These are phyloP conservation scores for Boletus fagicola DNA, from an alignment of 768 basidiomycete species.

Conservation along the genomic window DNA sequence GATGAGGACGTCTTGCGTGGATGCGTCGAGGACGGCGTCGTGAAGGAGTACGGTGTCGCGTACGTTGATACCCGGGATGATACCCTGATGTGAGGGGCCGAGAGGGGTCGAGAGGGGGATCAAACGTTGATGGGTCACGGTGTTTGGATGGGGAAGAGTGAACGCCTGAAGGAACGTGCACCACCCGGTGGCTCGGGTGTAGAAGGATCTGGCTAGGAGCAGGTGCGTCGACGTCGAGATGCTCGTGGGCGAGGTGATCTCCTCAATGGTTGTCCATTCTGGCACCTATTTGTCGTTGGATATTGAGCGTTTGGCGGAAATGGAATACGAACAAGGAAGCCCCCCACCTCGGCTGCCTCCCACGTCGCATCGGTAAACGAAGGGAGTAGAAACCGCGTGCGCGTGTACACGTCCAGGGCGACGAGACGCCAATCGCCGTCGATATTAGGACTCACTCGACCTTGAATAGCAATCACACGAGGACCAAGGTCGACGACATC, in stretches of 20 bases:
- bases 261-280: background rate
- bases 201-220: conserved; percentile 9
- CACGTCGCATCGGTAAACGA: background rate
- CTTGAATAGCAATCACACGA: conserved; percentile 10
- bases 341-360: conserved; percentile 3
- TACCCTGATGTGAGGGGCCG: conserved; percentile 9
- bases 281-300: background rate
- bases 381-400: conserved; percentile 2
- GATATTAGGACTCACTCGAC: background rate
- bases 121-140: too few relatives aligned
- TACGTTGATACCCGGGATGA: conserved; percentile 1
- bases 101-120: background rate
- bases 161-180: conserved; percentile 14
- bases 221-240: conserved; percentile 25
- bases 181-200: background rate
- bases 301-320: background rate
- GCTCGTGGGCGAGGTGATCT: background rate
- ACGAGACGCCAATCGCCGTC: background rate
- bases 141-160: conserved; percentile 2
- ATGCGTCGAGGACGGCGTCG: conserved; percentile 8
- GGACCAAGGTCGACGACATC: conserved; percentile 14
- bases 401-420: conserved; percentile 18
- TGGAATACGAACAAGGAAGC: background rate
- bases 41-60: conserved; percentile 6
- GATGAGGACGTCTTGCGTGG: conserved; percentile 13